Evolutionary conservation across 305 asterid species (phyloP), one percentile per base, ranked within the genome.

Genomic region (Rubia peregrina): DNA sequence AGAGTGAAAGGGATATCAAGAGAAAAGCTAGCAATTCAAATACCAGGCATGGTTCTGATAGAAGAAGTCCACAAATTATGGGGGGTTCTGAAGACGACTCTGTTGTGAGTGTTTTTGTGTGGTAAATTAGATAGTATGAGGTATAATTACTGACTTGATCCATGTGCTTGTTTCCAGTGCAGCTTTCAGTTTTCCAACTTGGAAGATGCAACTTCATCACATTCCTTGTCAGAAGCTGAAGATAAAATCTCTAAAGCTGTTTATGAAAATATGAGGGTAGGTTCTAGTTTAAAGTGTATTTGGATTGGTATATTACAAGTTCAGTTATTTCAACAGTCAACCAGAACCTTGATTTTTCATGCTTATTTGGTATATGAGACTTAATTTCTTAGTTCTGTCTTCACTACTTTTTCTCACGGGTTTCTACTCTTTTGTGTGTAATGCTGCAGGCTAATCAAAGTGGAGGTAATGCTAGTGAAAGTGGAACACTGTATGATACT

Each of bases 201-300:
- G 82, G 97, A 89, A 51, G 95, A 90, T 74, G 88, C 85, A 41
- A 64, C 83, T 69, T 90, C 96, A 69, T 24, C 73, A 1, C 65
- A 85, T 77, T 87, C 88, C 68, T 76, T 89, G 55, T 90, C 97
- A 51, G 98, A 92, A 81, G 90, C 87, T 46, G 98, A 92, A 79
- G 98, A 88, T 79, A 92, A 83, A 86, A 78, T 82, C 63, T 79
- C 80, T 53, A 81, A 38, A 73, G 82, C 90, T 78, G 83, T 85
- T 71, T 77, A 63, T 70, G 85, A 84, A 77, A 90, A 90, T 73
- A 69, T 78, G 80, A 83, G 77, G 82, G 96, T 84, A 77, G 74
- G 86, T 67, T 51, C 65, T 76, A 62, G 61, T 24, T 13, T n/a
- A 64, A 62, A 26, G 36, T 9, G 16, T 40, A 26, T 16, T 1